A percentile compares a stretch with the other conserved stretches of the same genome.
These are phyloP conservation scores for Penicillium argentinense DNA, from an alignment of 495 filamentous ascomycete genomes.

Conservation along the genomic window DNA sequence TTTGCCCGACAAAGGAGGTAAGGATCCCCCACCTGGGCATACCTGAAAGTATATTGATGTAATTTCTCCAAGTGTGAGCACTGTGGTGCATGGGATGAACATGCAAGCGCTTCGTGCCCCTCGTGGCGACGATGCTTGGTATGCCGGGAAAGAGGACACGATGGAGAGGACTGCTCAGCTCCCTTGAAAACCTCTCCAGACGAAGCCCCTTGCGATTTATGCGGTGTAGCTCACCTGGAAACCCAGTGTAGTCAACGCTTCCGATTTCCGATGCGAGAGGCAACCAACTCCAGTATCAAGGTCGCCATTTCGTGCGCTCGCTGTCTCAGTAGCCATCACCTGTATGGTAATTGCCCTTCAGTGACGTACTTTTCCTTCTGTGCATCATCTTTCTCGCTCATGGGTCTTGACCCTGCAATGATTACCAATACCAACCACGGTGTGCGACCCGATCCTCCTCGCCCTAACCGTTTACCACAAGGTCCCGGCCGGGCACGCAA, in stretches of 20 bases:
- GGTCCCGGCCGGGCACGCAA: too few relatives aligned
- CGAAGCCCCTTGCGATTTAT: constrained; percentile 48
- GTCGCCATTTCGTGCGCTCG: constrained; percentile 51
- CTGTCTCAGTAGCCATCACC: constrained; percentile 45
- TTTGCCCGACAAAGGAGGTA: constrained; percentile 48
- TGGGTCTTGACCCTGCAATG: constrained; percentile 31
- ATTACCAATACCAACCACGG: constrained; percentile 38
- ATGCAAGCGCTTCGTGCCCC: constrained; percentile 41
- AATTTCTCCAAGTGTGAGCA: constrained; percentile 37
- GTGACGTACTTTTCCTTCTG: constrained; percentile 21
- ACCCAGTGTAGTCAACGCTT: constrained; percentile 44
- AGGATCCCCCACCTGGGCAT: constrained; percentile 10
- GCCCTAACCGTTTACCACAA: too few relatives aligned
- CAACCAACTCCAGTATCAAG: constrained; percentile 22
- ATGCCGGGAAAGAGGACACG: constrained; percentile 49
- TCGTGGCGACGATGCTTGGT: constrained; percentile 41
- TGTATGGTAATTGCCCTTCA: constrained; percentile 48
- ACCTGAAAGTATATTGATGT: too few relatives aligned
- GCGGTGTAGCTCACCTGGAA: constrained; percentile 42
- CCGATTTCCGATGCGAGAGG: constrained; percentile 31
- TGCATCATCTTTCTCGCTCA: constrained; percentile 37
- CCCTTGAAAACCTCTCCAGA: constrained; percentile 35
- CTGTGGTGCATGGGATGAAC: constrained; percentile 41
- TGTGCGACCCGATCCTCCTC: background rate
- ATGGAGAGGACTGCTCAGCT: constrained; percentile 35